Evolutionary conservation across 2,329 filamentous ascomycete genomes (phyloP), one percentile per base, ranked within the genome.

Genomic region (Lasiodiplodia hormozganensis): DNA sequence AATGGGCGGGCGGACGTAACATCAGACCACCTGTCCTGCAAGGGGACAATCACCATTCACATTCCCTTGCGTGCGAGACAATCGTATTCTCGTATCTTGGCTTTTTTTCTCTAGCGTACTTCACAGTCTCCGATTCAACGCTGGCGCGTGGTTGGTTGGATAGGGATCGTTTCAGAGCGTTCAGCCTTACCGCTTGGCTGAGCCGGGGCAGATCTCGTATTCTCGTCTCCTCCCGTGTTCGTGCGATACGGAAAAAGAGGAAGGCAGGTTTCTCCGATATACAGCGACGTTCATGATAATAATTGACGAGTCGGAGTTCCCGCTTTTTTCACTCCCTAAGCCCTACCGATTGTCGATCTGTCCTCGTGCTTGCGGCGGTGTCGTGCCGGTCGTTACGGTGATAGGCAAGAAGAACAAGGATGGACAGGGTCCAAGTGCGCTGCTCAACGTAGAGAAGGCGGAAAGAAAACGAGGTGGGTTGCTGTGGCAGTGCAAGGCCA

Each of bases 401-500:
- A 64, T 64, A 52, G 60, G 60, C 60, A 64, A 43, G 47, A 52
- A 52, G 43, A 52, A 31, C 47, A n/a, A 49, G 58, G 23, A 47
- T 47, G 40, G 18, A 34, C 47, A 64, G 28, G 60, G 60, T 52
- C 40, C 18, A 12, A 23, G 31, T 31, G 18, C 40, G 25, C 14
- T 18, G 38, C 25, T 28, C 25, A 47, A n/a, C 31, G 18, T n/a
- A 51, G 16, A 43, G 43, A 31, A 21, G 43, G 21, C 40, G 23
- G 8, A 2, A 21, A 52, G 21, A 51, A 25, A 52, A 64, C 60
- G 43, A 64, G 60, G 16, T 52, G 60, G 52, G 60, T 43, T 43
- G 40, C 18, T 52, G 60, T 64, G 60, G 60, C 60, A 64, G 60
- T 64, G 60, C 60, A 64, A 23, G 28, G 60, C 47, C 28, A 38